phyloP scores from a whole-genome alignment of 2,329 filamentous ascomycete species.

The Pseudogymnoascus sp. region DNA sequence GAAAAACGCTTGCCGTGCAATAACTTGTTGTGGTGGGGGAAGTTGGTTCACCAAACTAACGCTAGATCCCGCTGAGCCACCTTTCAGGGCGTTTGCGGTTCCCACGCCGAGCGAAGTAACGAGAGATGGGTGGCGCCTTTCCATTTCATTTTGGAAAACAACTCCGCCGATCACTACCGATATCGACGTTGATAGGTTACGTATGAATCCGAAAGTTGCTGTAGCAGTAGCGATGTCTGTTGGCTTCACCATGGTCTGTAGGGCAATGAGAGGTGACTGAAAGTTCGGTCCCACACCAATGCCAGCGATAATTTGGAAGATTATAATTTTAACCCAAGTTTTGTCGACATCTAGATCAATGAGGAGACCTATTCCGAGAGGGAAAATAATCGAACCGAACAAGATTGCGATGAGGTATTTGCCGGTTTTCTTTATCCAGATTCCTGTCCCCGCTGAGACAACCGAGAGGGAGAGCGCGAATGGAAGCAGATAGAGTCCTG shows the following conservation, averaged over 20 bases:
- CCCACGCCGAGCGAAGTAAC: no score
- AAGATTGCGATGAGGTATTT: slow-evolving; percentile 53
- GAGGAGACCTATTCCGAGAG: slow-evolving; percentile 55
- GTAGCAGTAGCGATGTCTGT: slow-evolving; percentile 59
- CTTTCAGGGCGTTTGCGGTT: no score
- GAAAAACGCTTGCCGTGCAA: no score
- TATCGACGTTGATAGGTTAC: slow-evolving; percentile 60
- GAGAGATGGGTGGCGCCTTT: slow-evolving; percentile 27
- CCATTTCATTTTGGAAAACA: slow-evolving; percentile 70
- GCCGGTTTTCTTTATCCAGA: slow-evolving; percentile 53
- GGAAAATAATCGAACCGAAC: slow-evolving; percentile 50
- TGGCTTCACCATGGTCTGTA: slow-evolving; percentile 54
- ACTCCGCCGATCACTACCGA: slow-evolving; percentile 70
- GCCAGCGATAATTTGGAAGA: slow-evolving; percentile 54
- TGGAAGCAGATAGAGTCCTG: slow-evolving; percentile 67
- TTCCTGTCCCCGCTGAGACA: slow-evolving; percentile 47
- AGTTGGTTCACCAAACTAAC: no score
- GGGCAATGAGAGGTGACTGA: slow-evolving; percentile 57
- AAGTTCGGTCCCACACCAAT: slow-evolving; percentile 60
- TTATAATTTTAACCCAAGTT: slow-evolving; percentile 45
- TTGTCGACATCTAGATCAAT: slow-evolving; percentile 51
- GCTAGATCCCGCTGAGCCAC: no score
- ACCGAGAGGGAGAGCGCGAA: slow-evolving; percentile 59
- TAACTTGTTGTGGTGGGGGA: no score
- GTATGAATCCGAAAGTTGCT: slow-evolving; percentile 54